phyloP scores from a whole-genome alignment of 148 eudicot species.

The Silene uniflora region DNA sequence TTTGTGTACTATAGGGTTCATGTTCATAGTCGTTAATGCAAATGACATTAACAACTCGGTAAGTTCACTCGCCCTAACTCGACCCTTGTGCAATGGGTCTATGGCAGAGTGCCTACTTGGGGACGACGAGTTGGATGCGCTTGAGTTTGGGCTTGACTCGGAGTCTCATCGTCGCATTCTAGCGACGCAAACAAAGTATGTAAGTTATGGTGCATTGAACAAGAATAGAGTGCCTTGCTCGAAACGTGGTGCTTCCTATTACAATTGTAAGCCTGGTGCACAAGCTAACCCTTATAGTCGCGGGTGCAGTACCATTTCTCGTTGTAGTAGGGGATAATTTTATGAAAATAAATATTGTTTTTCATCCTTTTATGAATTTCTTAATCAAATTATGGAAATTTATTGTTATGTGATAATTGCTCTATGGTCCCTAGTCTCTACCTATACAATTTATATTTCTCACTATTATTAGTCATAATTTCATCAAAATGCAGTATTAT shows the following conservation, averaged over 20 bases:
- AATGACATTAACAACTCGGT: not conserved
- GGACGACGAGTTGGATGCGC: slow-evolving; percentile 29
- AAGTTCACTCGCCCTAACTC: slow-evolving; percentile 15
- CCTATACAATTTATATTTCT: not conserved
- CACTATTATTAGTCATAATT: no score
- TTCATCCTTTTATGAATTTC: not conserved
- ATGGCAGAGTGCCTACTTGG: slow-evolving; percentile 30
- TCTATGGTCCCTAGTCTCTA: not conserved
- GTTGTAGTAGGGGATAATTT: slow-evolving; percentile 41
- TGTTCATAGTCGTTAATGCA: slow-evolving; percentile 27
- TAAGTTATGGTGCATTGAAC: slow-evolving; percentile 58
- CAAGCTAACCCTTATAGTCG: slow-evolving; percentile 63
- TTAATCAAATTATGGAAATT: not conserved
- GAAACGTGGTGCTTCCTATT: slow-evolving; percentile 58
- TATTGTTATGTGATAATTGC: not conserved
- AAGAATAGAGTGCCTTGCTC: slow-evolving; percentile 56
- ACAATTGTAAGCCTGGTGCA: slow-evolving; percentile 52
- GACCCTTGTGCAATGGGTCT: slow-evolving; percentile 24
- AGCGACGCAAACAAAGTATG: slow-evolving; percentile 20
- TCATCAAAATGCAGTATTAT: not conserved
- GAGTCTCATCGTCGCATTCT: slow-evolving; percentile 28
- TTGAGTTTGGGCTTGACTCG: slow-evolving; percentile 30
- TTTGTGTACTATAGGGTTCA: slow-evolving; percentile 20
- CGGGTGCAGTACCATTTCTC: slow-evolving; percentile 59
- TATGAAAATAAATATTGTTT: not conserved